Conservation (phyloP, 2,329 filamentous ascomycete genomes). For the Diatrype stigma region DNA sequence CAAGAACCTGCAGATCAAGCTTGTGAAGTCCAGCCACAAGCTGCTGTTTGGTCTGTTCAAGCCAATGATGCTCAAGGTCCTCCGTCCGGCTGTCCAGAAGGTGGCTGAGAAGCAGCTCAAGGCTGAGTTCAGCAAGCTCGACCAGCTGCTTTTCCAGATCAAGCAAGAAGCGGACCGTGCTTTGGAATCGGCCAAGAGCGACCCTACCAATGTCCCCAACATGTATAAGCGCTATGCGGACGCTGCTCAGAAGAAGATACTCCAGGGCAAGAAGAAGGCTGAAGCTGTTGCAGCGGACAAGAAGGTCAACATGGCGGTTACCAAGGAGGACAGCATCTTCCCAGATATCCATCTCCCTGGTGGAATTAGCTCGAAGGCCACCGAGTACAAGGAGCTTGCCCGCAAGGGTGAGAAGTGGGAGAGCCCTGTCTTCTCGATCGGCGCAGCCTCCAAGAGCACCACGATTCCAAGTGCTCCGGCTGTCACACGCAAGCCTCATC, state of each 20-base stretch:
- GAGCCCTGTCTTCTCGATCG: conserved; percentile 88
- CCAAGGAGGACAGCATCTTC: conserved; percentile 85
- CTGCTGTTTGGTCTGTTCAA: conserved; percentile 82
- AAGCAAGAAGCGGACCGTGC: conserved; percentile 79
- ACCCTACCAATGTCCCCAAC: conserved; percentile 72
- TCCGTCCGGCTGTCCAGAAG: conserved; percentile 82
- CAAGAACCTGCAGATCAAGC: conserved; percentile 77
- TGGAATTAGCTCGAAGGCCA: conserved; percentile 89
- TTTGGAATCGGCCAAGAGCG: conserved; percentile 57
- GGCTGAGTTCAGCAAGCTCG: conserved; percentile 72
- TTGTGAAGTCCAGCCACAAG: conserved; percentile 96
- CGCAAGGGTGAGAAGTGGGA: conserved; percentile 90
- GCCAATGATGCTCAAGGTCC: conserved; percentile 76
- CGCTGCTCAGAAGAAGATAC: conserved; percentile 68
- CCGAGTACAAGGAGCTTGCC: conserved; percentile 85
- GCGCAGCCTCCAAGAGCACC: conserved; percentile 66
- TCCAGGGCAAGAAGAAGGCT: conserved; percentile 75
- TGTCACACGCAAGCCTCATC: conserved; percentile 44
- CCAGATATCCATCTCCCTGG: conserved; percentile 79
- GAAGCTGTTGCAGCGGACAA: conserved; percentile 58
- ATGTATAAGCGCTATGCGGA: conserved; percentile 81
- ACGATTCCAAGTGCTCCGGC: conserved; percentile 62
- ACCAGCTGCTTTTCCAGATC: conserved; percentile 68
- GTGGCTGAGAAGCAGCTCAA: conserved; percentile 85
- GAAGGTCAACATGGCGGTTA: conserved; percentile 79